Evolutionary conservation across 768 basidiomycete genomes (phyloP), one percentile per base, ranked within the genome.

Genomic region (Peribolospora baueri): DNA sequence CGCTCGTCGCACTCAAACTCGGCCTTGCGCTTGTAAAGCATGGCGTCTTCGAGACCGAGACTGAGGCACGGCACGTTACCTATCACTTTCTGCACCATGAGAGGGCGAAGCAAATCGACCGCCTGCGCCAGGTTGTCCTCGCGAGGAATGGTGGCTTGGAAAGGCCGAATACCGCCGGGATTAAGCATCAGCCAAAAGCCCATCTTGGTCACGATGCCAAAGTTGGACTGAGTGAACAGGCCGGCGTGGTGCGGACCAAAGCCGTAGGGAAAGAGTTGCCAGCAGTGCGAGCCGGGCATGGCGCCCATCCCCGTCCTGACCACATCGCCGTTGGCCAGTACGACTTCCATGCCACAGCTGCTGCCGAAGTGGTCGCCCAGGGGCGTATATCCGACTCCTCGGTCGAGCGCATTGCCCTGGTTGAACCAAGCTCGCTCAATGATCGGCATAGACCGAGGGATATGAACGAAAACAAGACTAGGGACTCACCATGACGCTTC

Each of bases 261-360:
- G 0, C 58, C 56, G 41, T 59, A 60, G 36, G 50, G 57, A 50
- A 61, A 61, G n/a, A 42, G 39, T 42, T 59, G 59, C 7, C 56
- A 59, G 8, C 52, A 54, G 36, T 61, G 50, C 5, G 40, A 46
- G 36, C 49, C 51, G 10, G 58, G 57, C 45, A 61, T 43, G 5
- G 57, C 52, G 39, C 55, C 58, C 60, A 61, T 61, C 1, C 60
- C 60, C 2, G 59, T 59, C 0, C 54, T 42, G 10, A 61, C 57
- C 25, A 61, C 41, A 36, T 61, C 58, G 39, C 60, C 60, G n/a
- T 51, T 61, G 4, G 60, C 56, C 0, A 61, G 54, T 6, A 61
- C 59, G 11, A 61, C 55, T 41, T 61, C 60, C 57, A 61, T 56
- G 5, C 60, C 60, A 45, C 56, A 61, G 42, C 58, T 56, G 10